These are phyloP conservation scores for Monascus ruber DNA, from an alignment of 2,329 filamentous ascomycete species.

Conservation along the genomic window DNA sequence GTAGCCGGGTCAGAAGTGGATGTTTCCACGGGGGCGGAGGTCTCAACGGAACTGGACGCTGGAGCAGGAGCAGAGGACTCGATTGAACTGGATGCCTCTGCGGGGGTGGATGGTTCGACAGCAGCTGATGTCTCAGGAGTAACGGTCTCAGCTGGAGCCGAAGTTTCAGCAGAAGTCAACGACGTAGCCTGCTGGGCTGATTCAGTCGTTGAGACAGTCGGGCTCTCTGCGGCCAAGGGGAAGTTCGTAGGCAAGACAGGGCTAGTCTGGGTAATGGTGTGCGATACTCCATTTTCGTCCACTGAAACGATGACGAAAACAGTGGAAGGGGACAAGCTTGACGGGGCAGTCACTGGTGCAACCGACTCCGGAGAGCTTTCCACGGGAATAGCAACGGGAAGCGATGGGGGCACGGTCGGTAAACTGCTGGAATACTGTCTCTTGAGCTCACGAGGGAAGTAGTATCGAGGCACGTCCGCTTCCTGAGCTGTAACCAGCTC, in stretches of 20 bases:
- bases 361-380: background rate
- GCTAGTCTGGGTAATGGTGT: constrained; percentile 10
- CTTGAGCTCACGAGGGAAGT: constrained; percentile 23
- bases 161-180: background rate
- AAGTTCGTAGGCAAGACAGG: background rate
- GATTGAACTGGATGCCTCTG: background rate
- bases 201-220: background rate
- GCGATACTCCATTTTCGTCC: constrained; percentile 12
- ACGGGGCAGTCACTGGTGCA: background rate
- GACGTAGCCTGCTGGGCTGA: background rate
- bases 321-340: constrained; percentile 2
- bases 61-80: background rate
- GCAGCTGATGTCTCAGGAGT: background rate
- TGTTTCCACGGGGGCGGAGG: too few species aligned
- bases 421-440: constrained; percentile 6
- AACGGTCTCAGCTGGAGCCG: background rate
- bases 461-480: constrained; percentile 21
- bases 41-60: too few species aligned
- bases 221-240: background rate
- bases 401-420: background rate
- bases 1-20: too few species aligned
- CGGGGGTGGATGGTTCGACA: background rate
- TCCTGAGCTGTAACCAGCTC: constrained; percentile 22
- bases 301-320: constrained; percentile 12
- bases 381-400: background rate